Evolutionary conservation across 2,329 filamentous ascomycete genomes (phyloP), one percentile per base, ranked within the genome.

Genomic region (Furcasterigmium furcatum): DNA sequence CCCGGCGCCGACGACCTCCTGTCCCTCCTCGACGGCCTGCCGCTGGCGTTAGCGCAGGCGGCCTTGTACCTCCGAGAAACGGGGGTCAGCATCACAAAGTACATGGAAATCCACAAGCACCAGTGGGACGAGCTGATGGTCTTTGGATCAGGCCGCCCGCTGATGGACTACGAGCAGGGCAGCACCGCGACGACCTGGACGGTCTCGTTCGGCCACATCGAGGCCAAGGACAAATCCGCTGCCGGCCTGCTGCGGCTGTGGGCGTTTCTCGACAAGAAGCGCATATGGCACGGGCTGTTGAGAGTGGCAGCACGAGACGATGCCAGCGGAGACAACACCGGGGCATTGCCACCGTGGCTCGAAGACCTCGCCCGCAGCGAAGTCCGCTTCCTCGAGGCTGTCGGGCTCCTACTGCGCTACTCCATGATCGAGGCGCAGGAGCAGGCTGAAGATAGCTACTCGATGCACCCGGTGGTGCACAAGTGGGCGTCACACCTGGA

Each of bases 11-110:
- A 47, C 18, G 46, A 52, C 44, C 48, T 63, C 13, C 52, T 60
- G 5, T 42, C 48, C 19, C 44, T 56, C 29, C 55, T 63, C 5
- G 52, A 53, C 30, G 54, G 59, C 32, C 52, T 58, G 13, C 58
- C 58, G 12, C 55, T 63, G 20, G 55, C 55, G 10, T 41, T 57
- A 9, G 53, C 53, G 21, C 50, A 58, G 40, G 57, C 57, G 18
- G 56, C 53, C 7, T 45, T 50, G 5, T 60, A 54, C 46, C 16
- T 60, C 20, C 39, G 38, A 19, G 42, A 54, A 35, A 57, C 47
- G 9, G 34, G 34, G 34, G 29, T 51, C 29, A 38, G 42, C 14
- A 44, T 48, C 19, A 30, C 29, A 19, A 41, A 38, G 16, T 56
- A 56, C 29, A 20, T 52, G 30, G 29, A 43, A 38, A 42, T 51